These are phyloP conservation scores for Oryza meridionalis DNA, from an alignment of 176 grass and related monocot genomes.

Conservation along the genomic window DNA sequence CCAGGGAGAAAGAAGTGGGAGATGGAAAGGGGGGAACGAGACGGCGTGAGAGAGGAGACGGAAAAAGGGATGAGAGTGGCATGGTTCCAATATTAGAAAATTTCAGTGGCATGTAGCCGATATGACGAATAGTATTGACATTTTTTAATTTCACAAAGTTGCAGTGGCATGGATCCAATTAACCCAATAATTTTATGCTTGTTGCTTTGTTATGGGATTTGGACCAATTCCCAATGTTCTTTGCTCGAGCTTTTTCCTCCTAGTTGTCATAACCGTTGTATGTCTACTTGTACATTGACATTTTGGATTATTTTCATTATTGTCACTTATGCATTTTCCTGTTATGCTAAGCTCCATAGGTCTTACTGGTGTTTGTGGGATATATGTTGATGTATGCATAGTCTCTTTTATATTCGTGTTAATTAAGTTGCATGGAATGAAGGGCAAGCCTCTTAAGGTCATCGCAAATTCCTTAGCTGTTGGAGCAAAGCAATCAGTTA, in stretches of 20 bases:
- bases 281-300: conserved; percentile 53
- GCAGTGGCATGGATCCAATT: no score
- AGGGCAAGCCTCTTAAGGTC: conserved; percentile 57
- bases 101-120: no score
- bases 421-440: conserved; percentile 59
- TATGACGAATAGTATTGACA: no score
- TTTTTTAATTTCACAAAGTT: no score
- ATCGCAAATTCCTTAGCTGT: conserved; percentile 65
- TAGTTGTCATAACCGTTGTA: conserved; percentile 54
- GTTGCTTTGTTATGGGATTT: conserved; percentile 71
- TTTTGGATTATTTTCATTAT: conserved; percentile 69
- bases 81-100: no score
- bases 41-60: no score
- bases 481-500: conserved; percentile 2
- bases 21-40: no score
- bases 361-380: conserved; percentile 55
- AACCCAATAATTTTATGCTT: conserved; percentile 39
- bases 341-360: conserved; percentile 58
- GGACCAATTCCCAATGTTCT: conserved; percentile 72
- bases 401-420: conserved; percentile 55
- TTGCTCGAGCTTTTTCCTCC: conserved; percentile 70
- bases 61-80: no score
- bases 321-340: conserved; percentile 63
- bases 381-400: conserved; percentile 50
- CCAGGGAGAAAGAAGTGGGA: no score